Base-by-base conservation (phyloP, 2,329 filamentous ascomycete genomes). In the Plenodomus tracheiphilus region DNA sequence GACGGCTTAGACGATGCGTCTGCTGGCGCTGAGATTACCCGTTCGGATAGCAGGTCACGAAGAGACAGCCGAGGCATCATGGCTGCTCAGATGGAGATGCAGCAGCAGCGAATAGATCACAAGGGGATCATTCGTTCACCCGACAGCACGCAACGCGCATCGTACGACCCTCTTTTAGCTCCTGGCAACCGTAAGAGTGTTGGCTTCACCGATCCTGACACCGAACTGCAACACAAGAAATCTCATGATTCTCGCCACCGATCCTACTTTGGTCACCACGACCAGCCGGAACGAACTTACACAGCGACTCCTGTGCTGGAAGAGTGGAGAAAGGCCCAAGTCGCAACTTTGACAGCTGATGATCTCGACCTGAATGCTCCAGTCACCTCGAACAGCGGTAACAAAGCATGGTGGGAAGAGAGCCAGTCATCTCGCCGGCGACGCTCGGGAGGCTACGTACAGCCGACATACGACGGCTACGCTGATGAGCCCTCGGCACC, bases 371-470 rank as follows among this genome's bases (percentile, higher is more conserved):
- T 77, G 16, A 74, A 74, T 38, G 58, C 60, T 22, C 63, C 69
- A 16, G 56, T 59, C 40, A 66, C 49, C 39, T 55, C 65, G 13
- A 61, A 57, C 25, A 66, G 53, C 42, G 47, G 61, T 17, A 71
- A 74, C 38, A 67, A 68, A 39, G 77, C 88, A 1, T 95, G 90
- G 90, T 94, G 91, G 90, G 91, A 95, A 66, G 78, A 79, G 43
- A 77, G 73, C 22, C 75, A 74, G 48, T 79, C 73, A 17, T 69
- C 71, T 2, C 74, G 76, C 40, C 74, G 73, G 34, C 71, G 73
- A 54, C 66, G 68, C 15, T 64, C 66, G 3, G 52, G 60, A n/a
- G 53, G 56, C 8, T 69, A 71, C 43, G 62, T 63, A 30, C 64
- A 68, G 28, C 56, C 77, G 75, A 80, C 83, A 0, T 88, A 86